Evolutionary conservation across 805 yeast species (phyloP).

Genomic region (Yarrowia keelungensis): DNA sequence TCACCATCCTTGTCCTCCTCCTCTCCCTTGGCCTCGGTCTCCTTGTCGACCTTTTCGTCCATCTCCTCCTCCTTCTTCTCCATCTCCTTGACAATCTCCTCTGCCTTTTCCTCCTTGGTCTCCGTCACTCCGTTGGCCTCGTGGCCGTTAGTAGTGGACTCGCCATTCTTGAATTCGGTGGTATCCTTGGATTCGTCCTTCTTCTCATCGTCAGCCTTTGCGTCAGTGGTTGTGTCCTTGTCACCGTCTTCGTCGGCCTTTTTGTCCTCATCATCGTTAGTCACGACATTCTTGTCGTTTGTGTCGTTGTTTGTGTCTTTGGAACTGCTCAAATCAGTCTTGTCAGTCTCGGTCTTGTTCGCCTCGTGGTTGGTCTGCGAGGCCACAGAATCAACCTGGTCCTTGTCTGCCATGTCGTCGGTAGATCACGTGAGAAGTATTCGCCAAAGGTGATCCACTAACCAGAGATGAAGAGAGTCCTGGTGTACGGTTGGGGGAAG

Average conservation of each 20-base stretch:
- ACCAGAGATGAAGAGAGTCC: background rate
- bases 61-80: slow-evolving; percentile 4
- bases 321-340: background rate
- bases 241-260: no score
- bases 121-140: background rate
- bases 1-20: background rate
- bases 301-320: background rate
- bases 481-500: background rate
- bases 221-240: no score
- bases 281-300: background rate
- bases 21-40: background rate
- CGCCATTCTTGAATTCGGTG: no score
- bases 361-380: background rate
- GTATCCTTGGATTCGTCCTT: no score
- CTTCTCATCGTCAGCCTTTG: no score
- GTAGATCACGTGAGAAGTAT: slow-evolving; percentile 10
- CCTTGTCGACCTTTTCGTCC: slow-evolving; percentile 11
- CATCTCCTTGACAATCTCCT: slow-evolving; percentile 1
- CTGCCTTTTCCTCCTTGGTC: background rate
- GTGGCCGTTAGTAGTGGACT: background rate
- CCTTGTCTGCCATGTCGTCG: slow-evolving; percentile 33
- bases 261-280: no score
- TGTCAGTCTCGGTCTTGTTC: background rate
- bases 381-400: slow-evolving; percentile 12
- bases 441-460: background rate